phyloP scores from a whole-genome alignment of 2,329 filamentous ascomycete species.

The Sporothrix euskadiensis region DNA sequence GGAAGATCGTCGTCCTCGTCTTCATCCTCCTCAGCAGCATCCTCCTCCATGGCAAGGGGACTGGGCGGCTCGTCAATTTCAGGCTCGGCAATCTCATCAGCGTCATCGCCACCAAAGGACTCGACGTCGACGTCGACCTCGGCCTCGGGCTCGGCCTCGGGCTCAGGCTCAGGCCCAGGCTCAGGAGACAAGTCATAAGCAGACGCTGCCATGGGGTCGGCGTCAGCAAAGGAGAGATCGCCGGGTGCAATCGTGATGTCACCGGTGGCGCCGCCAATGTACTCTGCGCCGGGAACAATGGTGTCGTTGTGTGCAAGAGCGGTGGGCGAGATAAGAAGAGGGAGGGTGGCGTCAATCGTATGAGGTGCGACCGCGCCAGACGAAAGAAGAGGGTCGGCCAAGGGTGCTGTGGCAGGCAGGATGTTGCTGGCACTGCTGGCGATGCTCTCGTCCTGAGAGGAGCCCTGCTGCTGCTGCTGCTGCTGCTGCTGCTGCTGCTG shows the following conservation, averaged over 20 bases:
- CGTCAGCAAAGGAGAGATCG: constrained; percentile 8
- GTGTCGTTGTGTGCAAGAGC: neutral
- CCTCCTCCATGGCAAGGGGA: constrained; percentile 4
- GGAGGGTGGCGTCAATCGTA: neutral
- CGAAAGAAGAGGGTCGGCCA: neutral
- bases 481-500: neutral
- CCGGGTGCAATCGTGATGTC: constrained; percentile 2
- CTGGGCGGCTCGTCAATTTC: neutral
- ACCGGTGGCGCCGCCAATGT: neutral
- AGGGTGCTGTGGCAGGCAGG: neutral
- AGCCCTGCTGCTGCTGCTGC: neutral
- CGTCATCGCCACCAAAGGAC: neutral
- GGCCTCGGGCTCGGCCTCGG: neutral
- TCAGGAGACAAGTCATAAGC: constrained; percentile 24
- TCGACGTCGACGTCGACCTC: neutral
- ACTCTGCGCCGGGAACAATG: constrained; percentile 2
- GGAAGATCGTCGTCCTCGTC: constrained; percentile 8
- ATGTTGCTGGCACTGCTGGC: neutral
- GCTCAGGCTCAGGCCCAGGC: neutral
- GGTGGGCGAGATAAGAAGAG: constrained; percentile 14
- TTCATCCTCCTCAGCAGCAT: neutral
- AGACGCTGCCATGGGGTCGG: neutral
- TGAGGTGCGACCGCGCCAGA: neutral
- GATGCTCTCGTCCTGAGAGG: neutral
- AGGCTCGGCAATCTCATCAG: neutral